Base-by-base conservation (phyloP, 2,329 filamentous ascomycete species). In the Arthrinium phaeospermum region DNA sequence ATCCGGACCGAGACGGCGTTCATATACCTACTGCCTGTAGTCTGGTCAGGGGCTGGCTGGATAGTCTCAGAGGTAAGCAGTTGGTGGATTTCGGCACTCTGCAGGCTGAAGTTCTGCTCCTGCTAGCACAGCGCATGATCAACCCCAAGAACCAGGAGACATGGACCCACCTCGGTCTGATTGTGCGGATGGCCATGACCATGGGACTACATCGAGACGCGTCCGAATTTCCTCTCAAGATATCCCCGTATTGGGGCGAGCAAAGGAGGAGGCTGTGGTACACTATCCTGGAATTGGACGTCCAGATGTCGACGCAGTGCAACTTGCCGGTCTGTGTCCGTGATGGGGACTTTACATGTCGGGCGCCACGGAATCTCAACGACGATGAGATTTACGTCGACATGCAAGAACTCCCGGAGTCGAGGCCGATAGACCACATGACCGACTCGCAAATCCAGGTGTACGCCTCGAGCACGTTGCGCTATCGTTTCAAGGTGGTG, bases 191-290 rank as follows among this genome's bases (percentile, higher is more conserved):
- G 82, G 88, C 87, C 44, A 90, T 90, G 87, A 87, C 85, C 3
- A 89, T 90, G 87, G 88, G 88, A 3, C 80, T 90, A 67, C 88
- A 90, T 75, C 84, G 88, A 4, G 88, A 90, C 70, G 87, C 88
- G 3, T 85, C 85, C 19, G 88, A 90, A 74, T 89, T 87, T 71
- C 82, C 84, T 37, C 81, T 82, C 4, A 83, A 85, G 44, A 85
- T 90, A 70, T 81, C 83, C 6, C 82, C 86, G 0, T 90, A 88
- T 75, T 82, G 85, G 64, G 85, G 84, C n/a, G 88, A 90, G 78
- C 83, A 86, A 73, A 81, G 88, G 46, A 83, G 88, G n/a, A 83
- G 86, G 72, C 77, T 90, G 34, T 90, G 88, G 88, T 89, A 85
- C 69, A 88, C 87, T 4, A 86, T 90, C 53, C 80, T 89, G 49